phyloP scores from a whole-genome alignment of 495 filamentous ascomycete species.

The Penicillium daleae region DNA sequence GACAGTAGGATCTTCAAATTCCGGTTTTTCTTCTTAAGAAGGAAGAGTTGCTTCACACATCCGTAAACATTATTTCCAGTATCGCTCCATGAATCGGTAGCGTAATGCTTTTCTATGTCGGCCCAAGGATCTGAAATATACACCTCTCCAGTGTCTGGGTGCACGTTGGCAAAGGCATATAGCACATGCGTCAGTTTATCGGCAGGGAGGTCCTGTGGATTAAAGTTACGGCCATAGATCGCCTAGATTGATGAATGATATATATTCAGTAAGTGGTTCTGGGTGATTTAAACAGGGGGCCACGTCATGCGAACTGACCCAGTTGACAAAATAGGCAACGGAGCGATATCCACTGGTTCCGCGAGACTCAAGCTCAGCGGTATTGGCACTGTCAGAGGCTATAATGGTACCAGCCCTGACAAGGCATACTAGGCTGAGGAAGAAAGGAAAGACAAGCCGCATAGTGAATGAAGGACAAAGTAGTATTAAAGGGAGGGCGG shows the following conservation, averaged over 20 bases:
- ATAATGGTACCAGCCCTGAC: constrained; percentile 16
- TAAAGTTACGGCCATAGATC: constrained; percentile 73
- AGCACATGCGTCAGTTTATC: constrained; percentile 81
- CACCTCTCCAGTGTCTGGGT: constrained; percentile 64
- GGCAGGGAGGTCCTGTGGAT: constrained; percentile 73
- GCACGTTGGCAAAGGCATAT: constrained; percentile 79
- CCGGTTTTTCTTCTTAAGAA: constrained; percentile 78
- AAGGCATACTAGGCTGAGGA: constrained; percentile 15
- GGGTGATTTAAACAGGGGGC: neutral
- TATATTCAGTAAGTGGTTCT: neutral
- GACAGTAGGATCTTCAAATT: constrained; percentile 72
- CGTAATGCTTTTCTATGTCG: constrained; percentile 75
- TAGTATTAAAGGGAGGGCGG: no score
- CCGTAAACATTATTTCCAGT: no score
- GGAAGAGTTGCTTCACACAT: constrained; percentile 82
- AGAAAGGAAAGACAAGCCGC: constrained; percentile 13
- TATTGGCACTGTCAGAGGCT: neutral
- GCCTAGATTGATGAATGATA: constrained; percentile 49
- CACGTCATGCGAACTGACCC: constrained; percentile 41
- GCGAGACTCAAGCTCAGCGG: constrained; percentile 16
- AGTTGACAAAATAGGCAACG: no score
- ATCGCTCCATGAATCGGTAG: constrained; percentile 73
- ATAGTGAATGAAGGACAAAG: constrained; percentile 12
- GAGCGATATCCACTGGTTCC: constrained; percentile 55
- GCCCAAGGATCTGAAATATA: constrained; percentile 79